phyloP scores from a whole-genome alignment of 805 yeast genomes.

The Candida xyloterini region DNA sequence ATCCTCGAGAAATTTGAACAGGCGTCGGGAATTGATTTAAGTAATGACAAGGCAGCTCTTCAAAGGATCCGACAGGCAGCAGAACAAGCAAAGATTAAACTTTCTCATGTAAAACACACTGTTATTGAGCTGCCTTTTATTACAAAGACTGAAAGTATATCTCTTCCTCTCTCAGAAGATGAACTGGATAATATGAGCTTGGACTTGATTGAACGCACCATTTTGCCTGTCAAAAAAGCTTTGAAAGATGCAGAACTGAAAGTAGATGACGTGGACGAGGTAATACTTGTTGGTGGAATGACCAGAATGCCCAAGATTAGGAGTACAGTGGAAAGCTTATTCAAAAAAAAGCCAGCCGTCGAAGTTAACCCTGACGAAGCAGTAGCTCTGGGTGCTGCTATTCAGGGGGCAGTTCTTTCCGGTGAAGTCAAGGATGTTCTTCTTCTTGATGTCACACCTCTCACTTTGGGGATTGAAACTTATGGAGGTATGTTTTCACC shows the following conservation, averaged over 20 bases:
- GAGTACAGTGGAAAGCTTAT: conserved; percentile 70
- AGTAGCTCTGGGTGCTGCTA: conserved; percentile 95
- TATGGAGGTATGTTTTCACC: conserved; percentile 95
- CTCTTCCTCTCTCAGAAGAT: conserved; percentile 45
- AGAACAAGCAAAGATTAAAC: conserved; percentile 85
- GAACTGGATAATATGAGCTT: conserved; percentile 47
- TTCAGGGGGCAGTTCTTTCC: conserved; percentile 93
- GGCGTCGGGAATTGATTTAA: conserved; percentile 61
- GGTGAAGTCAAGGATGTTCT: conserved; percentile 94
- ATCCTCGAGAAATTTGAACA: conserved; percentile 76
- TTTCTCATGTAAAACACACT: conserved; percentile 69
- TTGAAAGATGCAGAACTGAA: conserved; percentile 73
- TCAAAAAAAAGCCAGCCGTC: conserved; percentile 82
- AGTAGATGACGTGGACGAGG: conserved; percentile 69
- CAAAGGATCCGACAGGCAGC: conserved; percentile 88
- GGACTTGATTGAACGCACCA: conserved; percentile 66
- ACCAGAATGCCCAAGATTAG: conserved; percentile 88
- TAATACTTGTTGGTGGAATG: conserved; percentile 88
- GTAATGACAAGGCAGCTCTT: conserved; percentile 68
- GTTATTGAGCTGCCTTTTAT: conserved; percentile 80
- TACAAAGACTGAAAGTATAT: conserved; percentile 47
- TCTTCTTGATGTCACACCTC: conserved; percentile 83
- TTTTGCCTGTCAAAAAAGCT: conserved; percentile 78
- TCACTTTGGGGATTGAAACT: conserved; percentile 92
- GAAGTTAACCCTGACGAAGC: conserved; percentile 95